Evolutionary conservation across 176 grass and related monocot species (phyloP), one percentile per base, ranked within the genome.

Genomic region (Zoysia japonica): DNA sequence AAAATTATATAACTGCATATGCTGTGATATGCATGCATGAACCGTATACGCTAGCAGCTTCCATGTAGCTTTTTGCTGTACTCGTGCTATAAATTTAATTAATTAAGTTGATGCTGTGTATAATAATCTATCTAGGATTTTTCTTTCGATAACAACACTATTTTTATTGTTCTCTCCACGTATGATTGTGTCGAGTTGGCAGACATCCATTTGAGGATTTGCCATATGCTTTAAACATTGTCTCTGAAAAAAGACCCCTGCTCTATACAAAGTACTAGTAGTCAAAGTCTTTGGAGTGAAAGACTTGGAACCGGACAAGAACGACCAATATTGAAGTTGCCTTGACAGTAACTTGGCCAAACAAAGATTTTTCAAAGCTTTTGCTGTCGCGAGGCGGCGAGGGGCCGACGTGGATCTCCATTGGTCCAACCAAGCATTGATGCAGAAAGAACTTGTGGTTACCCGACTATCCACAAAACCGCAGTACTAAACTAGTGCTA

Each of bases 281-380:
- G 87, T 85, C 87, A 77, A 89, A 89, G 82, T 85, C 71, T 85
- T 66, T 45, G 82, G 57, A 80, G 82, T 71, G 87, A 75, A 80
- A 48, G 77, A 85, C 65, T 70, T 80, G 77, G 35, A 80, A 84
- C 39, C 14, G 75, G 47, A 46, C 45, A 48, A 69, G 55, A 59
- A n/a, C 37, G 48, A 76, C 10, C 72, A 69, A 67, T 84, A 69
- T 66, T 38, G 50, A 74, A 59, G 65, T 53, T 2, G 57, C 36
- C 10, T 6, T 66, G 87, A 89, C 35, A 88, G 50, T 56, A 71
- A 81, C 77, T 15, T 63, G 13, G 5, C 43, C 49, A 65, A 49
- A 47, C 20, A 80, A 52, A 68, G 70, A 1, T 3, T 77, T 83
- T 71, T 76, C 36, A 55, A 80, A 11, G 41, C 28, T 76, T 79